Base-by-base conservation (phyloP, 2,329 filamentous ascomycete species). In the Aspergillus sp. region DNA sequence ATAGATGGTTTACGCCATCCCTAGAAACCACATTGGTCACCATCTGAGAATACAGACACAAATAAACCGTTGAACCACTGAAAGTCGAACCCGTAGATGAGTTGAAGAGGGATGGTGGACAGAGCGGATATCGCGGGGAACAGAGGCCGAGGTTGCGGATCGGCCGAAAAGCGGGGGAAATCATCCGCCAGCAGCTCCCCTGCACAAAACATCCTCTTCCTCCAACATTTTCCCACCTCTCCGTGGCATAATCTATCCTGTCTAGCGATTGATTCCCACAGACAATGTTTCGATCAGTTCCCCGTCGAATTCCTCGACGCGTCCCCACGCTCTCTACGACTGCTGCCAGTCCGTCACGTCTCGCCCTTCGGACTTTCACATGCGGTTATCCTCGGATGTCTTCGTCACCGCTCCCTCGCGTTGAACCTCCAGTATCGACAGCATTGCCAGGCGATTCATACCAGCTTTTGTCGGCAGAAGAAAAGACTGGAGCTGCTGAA, bases 401-500 rank as follows among this genome's bases (percentile, higher is more conserved):
- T 32, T 69, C 74, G 19, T 62, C 73, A 2, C 38, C 50, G 43
- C 73, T 75, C 36, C 64, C 75, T 37, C 61, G 78, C 9, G 78
- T 83, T 35, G 63, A 79, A 11, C 81, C 82, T 26, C 81, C 83
- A 11, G 65, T 88, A 26, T 82, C 83, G 11, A 71, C 74, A 13
- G 67, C 73, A 7, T 70, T 82, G 2, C 75, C 86, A 0, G 81
- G 86, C 45, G 89, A 95, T 60, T 79, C 86, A 27, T 96, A 91
- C 70, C 91, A 96, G 65, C 77, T 96, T 10, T 78, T 96, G 1
- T 77, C 88, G 33, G 88, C 90, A 53, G 69, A 79, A 29, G 74
- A 85, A 44, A 96, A 97, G 67, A 74, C 85, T 0, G 89, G 89
- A 11, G 75, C 78, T 12, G 82, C 88, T 0, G 93, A 97, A 67